Evolutionary conservation across 371 early-diverging fungal genomes (phyloP), one percentile per base, ranked within the genome.

Genomic region (Saksenaea vasiformis): DNA sequence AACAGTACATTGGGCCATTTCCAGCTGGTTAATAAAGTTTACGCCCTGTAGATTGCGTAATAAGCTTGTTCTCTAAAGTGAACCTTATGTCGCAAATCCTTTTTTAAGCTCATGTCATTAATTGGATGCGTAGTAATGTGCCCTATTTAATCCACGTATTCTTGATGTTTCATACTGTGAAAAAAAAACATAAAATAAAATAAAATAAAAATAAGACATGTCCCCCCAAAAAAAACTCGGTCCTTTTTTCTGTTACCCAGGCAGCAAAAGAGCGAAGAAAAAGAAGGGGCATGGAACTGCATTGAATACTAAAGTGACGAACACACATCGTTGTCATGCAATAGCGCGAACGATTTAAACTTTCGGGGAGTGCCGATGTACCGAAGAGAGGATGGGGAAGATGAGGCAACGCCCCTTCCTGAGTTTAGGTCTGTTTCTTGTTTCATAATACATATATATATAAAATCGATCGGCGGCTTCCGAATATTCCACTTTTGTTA

Each of bases 381-480:
- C 22, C 51, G 17, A 22, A 47, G 11, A 22, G 22, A 47, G 5
- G 51, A 22, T 9, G 51, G 51, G n/a, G 24, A 47, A 47, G 51
- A 31, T 31, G 31, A 31, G 7, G 17, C 8, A 22, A 10, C 22
- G 51, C 24, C n/a, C n/a, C 51, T 47, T 47, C 51, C 51, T 47
- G 51, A 47, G 51, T 22, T 47, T 47, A 47, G 51, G n/a, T 47
- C 22, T 17, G 1, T 19, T 47, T 17, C n/a, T 22, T 17, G 51
- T 17, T 47, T 47, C 24, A 22, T 47, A 22, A 41, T 41, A 41
- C 10, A 38, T 17, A n/a, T 19, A 47, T 19, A 19, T 10, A 47
- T 19, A 47, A 22, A 5, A 47, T 47, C 51, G 51, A 47, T 47
- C 51, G 51, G 51, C 51, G 51, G 51, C 9, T 47, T 47, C 51